Evolutionary conservation across 2,329 filamentous ascomycete species (phyloP).

Genomic region (Fusarium sambucinum): DNA sequence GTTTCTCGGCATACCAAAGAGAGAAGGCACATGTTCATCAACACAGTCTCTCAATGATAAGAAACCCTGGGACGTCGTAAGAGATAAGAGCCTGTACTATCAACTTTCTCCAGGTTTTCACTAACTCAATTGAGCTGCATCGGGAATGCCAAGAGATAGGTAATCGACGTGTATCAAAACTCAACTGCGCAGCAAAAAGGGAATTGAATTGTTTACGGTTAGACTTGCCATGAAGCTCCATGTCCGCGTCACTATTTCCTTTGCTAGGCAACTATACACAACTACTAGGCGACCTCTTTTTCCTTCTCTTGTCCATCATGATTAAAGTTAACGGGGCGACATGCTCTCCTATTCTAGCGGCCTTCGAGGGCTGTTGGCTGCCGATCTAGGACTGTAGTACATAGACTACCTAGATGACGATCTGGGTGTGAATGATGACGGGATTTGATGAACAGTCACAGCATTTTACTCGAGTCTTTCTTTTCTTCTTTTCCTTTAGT

Average conservation of each 20-base stretch:
- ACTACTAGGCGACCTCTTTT: background rate
- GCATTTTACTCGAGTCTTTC: background rate
- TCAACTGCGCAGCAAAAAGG: background rate
- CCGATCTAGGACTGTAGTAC: conserved; percentile 22
- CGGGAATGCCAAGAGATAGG: conserved; percentile 29
- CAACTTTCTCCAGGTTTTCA: conserved; percentile 29
- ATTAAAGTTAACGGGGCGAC: conserved; percentile 36
- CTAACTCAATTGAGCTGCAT: conserved; percentile 28
- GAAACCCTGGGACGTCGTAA: background rate
- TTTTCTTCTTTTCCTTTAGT: background rate
- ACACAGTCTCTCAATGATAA: conserved; percentile 21
- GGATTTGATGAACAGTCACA: conserved; percentile 7
- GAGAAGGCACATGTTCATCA: conserved; percentile 26
- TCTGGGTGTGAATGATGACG: conserved; percentile 26
- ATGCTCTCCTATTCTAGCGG: conserved; percentile 24
- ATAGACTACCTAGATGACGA: conserved; percentile 32
- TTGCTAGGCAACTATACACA: background rate
- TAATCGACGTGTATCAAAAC: conserved; percentile 16
- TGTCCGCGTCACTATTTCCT: conserved; percentile 15
- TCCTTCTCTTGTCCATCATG: background rate
- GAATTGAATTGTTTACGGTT: conserved; percentile 1
- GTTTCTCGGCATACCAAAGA: conserved; percentile 29
- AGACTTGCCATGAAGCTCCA: background rate
- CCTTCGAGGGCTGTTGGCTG: background rate
- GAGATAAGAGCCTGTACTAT: conserved; percentile 17